Evolutionary conservation across 352 stramenopile genomes (phyloP), one percentile per base, ranked within the genome.

Genomic region (Phytophthora pseudosyringae): DNA sequence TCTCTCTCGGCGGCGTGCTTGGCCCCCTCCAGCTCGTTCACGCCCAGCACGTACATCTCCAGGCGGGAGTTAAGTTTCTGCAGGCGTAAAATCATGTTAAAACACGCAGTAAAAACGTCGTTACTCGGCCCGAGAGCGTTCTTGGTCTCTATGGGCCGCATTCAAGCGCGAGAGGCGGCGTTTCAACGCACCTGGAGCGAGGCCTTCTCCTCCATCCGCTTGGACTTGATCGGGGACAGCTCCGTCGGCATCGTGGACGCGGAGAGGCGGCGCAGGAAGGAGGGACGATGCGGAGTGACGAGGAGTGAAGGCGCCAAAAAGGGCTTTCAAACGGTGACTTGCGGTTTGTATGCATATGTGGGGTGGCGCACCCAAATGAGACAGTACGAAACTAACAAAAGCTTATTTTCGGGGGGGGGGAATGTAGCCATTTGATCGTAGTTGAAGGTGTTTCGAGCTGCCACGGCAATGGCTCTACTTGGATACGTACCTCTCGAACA

Each of bases 171-270:
- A n/a, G 9, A 35, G 15, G 16, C 40, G 10, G 33, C n/a, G 11
- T 8, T 41, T 29, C 6, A 4, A 75, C 65, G 47, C 53, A 89
- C 81, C 79, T 94, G 86, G 26, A 94, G 81, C 59, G 86, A 88
- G 36, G 76, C 72, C 64, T 94, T 94, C 63, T 94, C 86, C 71
- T 94, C 86, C 59, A 94, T 73, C 11, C 86, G 80, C 80, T 91
- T 92, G 28, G 83, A 91, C 69, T 94, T 94, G 60, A 94, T 94
- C 31, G 86, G 86, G 29, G 86, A 92, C 52, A 94, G 65, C 31
- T 81, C 71, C 28, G 74, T 87, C 64, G 80, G 66, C 82, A 91
- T 76, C 8, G 44, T 57, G 49, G 35, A 43, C 53, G 13, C 25
- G 3, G 12, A 40, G 26, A 51, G 8, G n/a, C 18, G 15, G 39